Evolutionary conservation across 164 flowering plant species (phyloP).

Genomic region (Protea cynaroides): DNA sequence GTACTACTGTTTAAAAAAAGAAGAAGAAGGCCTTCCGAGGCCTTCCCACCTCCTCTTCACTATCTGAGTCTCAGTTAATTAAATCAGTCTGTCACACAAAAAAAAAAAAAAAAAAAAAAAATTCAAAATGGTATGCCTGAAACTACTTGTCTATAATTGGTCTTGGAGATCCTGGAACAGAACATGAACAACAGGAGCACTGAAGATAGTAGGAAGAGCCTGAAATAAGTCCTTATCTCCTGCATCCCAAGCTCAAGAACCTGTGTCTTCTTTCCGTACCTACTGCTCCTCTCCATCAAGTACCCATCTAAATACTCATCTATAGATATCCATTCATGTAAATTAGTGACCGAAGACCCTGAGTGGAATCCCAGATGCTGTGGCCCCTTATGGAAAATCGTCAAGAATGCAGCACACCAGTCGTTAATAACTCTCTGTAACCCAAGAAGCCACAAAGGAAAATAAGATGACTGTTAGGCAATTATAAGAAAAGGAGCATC

Average conservation of each 20-base stretch:
- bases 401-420: slow-evolving; percentile 79
- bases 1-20: background rate
- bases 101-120: background rate
- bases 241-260: slow-evolving; percentile 83
- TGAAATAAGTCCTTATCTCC: slow-evolving; percentile 84
- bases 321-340: slow-evolving; percentile 58
- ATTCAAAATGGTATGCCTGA: slow-evolving; percentile 33
- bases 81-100: too few species aligned
- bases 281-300: slow-evolving; percentile 61
- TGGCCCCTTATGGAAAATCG: slow-evolving; percentile 58
- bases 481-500: background rate
- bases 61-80: too few species aligned
- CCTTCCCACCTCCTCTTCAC: too few species aligned
- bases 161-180: slow-evolving; percentile 87
- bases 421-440: slow-evolving; percentile 81
- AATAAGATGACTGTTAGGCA: background rate
- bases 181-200: slow-evolving; percentile 88
- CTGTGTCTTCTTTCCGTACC: slow-evolving; percentile 72
- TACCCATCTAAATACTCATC: slow-evolving; percentile 74
- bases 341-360: slow-evolving; percentile 16
- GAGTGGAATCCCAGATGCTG: slow-evolving; percentile 30
- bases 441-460: slow-evolving; percentile 3
- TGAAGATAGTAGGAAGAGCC: slow-evolving; percentile 81
- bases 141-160: slow-evolving; percentile 49
- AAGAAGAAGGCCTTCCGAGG: background rate